These are phyloP conservation scores for Waltergamsia citrina DNA, from an alignment of 2,329 filamentous ascomycete species.

Conservation along the genomic window DNA sequence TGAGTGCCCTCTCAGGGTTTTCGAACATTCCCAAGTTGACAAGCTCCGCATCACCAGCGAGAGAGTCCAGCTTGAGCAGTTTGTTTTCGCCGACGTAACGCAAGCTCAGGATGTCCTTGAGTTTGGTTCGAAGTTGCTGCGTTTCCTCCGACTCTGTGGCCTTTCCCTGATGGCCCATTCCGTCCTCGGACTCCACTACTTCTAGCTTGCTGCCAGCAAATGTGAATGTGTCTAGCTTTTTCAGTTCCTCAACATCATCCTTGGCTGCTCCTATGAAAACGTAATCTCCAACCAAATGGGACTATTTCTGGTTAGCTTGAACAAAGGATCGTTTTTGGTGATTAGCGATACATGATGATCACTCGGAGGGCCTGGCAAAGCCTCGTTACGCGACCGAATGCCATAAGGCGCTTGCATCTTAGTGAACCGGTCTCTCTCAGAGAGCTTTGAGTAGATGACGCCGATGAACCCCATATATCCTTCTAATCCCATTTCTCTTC, in stretches of 20 bases:
- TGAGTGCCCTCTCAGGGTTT: constrained; percentile 60
- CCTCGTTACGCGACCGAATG: too few relatives aligned
- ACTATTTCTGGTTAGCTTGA: constrained; percentile 59
- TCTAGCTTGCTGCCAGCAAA: constrained; percentile 59
- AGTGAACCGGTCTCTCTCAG: too few relatives aligned
- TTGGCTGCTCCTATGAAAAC: constrained; percentile 58
- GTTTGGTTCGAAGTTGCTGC: constrained; percentile 55
- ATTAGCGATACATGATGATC: neutral
- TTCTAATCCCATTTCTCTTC: constrained; percentile 8
- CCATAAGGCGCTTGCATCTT: too few relatives aligned
- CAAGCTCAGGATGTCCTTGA: constrained; percentile 61
- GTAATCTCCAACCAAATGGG: constrained; percentile 57
- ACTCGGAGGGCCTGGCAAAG: too few relatives aligned
- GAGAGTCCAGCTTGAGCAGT: constrained; percentile 71
- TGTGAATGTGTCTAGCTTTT: constrained; percentile 57
- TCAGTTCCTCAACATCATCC: constrained; percentile 53
- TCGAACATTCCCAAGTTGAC: constrained; percentile 68
- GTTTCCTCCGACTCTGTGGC: constrained; percentile 40
- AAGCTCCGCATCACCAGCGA: constrained; percentile 65
- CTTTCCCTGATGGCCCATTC: constrained; percentile 18
- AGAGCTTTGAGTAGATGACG: constrained; percentile 1
- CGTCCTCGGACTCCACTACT: constrained; percentile 39
- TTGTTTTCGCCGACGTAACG: constrained; percentile 67
- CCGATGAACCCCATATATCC: neutral
- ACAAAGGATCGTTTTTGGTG: constrained; percentile 1